phyloP scores from a whole-genome alignment of 441 rosid species.

The Aleurites moluccanus region DNA sequence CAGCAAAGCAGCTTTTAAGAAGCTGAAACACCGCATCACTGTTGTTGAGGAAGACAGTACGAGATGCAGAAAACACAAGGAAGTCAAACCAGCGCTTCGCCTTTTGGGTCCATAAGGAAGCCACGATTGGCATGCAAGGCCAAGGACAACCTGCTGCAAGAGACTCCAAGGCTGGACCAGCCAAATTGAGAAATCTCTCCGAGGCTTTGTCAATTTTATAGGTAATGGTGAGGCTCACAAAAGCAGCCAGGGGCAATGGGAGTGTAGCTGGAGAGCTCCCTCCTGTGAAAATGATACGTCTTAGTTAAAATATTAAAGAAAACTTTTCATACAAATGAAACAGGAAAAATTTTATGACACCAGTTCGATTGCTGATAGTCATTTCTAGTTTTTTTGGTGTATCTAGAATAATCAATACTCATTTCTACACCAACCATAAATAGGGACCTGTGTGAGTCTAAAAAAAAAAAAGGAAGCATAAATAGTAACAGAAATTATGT shows the following conservation, averaged over 20 bases:
- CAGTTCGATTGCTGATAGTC: neutral
- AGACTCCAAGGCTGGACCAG: constrained; percentile 84
- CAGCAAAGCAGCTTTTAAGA: constrained; percentile 84
- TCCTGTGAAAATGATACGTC: constrained; percentile 48
- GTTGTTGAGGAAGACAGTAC: constrained; percentile 87
- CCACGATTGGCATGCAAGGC: constrained; percentile 98
- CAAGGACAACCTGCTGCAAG: constrained; percentile 96
- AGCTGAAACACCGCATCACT: constrained; percentile 93
- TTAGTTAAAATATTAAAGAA: constrained; percentile 27
- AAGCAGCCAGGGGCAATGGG: constrained; percentile 95
- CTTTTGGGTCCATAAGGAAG: constrained; percentile 98
- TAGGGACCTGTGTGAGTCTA: too few species aligned
- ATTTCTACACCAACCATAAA: too few species aligned
- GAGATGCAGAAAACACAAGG: constrained; percentile 90
- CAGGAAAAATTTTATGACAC: neutral
- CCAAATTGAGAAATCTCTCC: constrained; percentile 70
- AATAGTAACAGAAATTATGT: too few species aligned
- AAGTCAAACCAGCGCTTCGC: constrained; percentile 96
- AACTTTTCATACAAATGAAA: neutral
- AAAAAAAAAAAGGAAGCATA: too few species aligned
- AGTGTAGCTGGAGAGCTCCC: constrained; percentile 88
- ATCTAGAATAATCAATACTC: too few species aligned
- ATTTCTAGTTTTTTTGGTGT: neutral
- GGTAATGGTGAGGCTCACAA: constrained; percentile 95
- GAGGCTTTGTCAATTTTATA: constrained; percentile 91